These are phyloP conservation scores for Diaporthe ilicicola DNA, from an alignment of 2,329 filamentous ascomycete species.

Conservation along the genomic window DNA sequence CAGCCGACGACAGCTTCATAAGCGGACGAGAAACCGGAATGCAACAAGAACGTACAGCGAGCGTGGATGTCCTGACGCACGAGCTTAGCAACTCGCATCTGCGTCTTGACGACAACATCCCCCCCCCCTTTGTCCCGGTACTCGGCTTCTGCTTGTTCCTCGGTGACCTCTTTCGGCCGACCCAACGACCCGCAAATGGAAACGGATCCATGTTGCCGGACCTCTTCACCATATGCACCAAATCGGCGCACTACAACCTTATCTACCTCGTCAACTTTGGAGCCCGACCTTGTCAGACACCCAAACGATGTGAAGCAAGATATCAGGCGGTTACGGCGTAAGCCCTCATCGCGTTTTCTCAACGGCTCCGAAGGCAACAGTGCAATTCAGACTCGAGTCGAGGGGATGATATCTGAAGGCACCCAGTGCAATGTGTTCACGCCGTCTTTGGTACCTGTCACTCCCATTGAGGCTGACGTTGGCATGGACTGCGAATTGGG, in stretches of 20 bases:
- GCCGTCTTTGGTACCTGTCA: slow-evolving; percentile 7
- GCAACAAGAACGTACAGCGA: neutral
- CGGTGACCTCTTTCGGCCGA: slow-evolving; percentile 17
- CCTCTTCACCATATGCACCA: neutral
- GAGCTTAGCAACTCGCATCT: slow-evolving; percentile 32
- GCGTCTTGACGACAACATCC: slow-evolving; percentile 22
- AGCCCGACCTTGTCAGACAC: neutral
- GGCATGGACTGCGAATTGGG: slow-evolving; percentile 31
- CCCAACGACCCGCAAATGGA: neutral
- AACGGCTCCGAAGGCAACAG: slow-evolving; percentile 22
- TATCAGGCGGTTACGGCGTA: slow-evolving; percentile 28
- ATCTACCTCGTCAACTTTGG: slow-evolving; percentile 18
- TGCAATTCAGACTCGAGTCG: slow-evolving; percentile 25
- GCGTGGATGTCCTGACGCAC: slow-evolving; percentile 27
- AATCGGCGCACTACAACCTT: neutral
- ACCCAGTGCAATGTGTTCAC: slow-evolving; percentile 32
- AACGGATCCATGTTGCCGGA: neutral
- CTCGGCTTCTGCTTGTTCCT: slow-evolving; percentile 5
- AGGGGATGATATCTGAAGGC: slow-evolving; percentile 32
- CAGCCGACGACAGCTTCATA: neutral
- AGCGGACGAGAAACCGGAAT: neutral
- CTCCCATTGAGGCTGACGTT: slow-evolving; percentile 31
- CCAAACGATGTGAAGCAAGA: neutral
- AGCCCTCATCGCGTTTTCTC: slow-evolving; percentile 30
- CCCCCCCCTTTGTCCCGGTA: neutral